A percentile compares a stretch with the other conserved stretches of the same genome.
phyloP scores from a whole-genome alignment of 108 stramenopile species.

The Discostella pseudostelligera region DNA sequence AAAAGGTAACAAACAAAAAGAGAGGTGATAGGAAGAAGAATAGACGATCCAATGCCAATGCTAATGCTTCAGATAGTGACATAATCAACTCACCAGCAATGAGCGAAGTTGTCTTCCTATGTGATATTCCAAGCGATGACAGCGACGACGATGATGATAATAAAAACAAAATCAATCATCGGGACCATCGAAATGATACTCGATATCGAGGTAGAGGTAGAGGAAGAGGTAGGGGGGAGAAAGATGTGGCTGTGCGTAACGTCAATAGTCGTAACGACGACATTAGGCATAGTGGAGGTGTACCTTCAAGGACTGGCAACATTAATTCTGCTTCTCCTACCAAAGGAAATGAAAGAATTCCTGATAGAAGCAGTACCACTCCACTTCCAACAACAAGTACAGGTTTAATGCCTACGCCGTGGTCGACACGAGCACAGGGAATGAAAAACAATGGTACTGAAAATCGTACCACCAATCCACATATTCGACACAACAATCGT shows the following conservation, averaged over 20 bases:
- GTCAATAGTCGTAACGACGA: background rate
- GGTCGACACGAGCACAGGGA: conserved; percentile 5
- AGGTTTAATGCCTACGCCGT: conserved; percentile 7
- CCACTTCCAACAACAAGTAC: background rate
- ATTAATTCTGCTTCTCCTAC: too few species aligned
- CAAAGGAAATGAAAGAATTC: background rate
- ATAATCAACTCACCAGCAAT: too few species aligned
- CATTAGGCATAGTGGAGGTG: background rate
- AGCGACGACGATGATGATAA: too few species aligned
- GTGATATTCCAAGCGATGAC: too few species aligned
- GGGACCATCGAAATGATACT: background rate
- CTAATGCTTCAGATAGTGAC: too few species aligned
- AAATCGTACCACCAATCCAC: background rate
- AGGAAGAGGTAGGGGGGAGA: background rate
- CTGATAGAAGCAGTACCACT: too few species aligned
- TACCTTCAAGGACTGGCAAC: background rate
- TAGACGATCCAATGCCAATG: too few species aligned
- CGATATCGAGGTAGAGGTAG: conserved; percentile 6
- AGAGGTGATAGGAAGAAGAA: too few species aligned
- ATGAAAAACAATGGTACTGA: background rate
- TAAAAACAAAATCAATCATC: too few species aligned
- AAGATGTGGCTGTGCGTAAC: conserved; percentile 8
- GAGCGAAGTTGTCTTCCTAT: too few species aligned
- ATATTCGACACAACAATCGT: conserved; percentile 3
- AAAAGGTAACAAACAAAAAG: too few species aligned